Base-by-base conservation (phyloP, 176 grass and related monocot genomes). In the Triticum timopheevii region DNA sequence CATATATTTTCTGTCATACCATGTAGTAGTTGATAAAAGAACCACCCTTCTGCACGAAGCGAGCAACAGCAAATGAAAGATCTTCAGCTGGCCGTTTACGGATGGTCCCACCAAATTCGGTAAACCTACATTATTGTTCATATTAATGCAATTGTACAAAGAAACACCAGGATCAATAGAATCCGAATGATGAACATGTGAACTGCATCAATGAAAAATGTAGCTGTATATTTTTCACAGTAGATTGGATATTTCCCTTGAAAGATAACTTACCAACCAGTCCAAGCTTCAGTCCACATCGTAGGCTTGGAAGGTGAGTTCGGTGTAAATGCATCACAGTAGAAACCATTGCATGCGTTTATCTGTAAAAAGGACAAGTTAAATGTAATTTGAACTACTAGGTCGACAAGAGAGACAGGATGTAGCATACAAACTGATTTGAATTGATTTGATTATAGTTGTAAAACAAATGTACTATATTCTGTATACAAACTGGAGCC, bases 201-300 rank as follows among this genome's bases (percentile, higher is more conserved):
- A 70, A 27, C 8, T 22, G 40, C 7, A 47, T 19, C 8, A 86
- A 20, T 7, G 7, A 25, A 58, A 87, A 87, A 40, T 61, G 2
- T 36, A 66, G 54, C 28, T 64, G 47, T 47, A 69, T 63, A 10
- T 38, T 72, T 79, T 75, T 35, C 27, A 34, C 47, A 78, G 76
- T 45, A 92, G 6, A 83, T 34, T 27, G 22, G 5, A 22, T 35
- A 67, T 56, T 50, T 35, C 52, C 40, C 52, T 66, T 17, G 22
- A 73, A n/a, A 22, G 65, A 39, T 7, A 89, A 83, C 47, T 68
- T 93, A 99, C 97, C 97, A 99, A 28, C 97, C 97, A 89, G 92
- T 99, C 97, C 97, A 99, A 90, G 97, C 94, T 97, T 99, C 97
- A 61, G 97, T 99, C 97, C 97, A 99, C 97, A 99, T 99, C 13